These are phyloP conservation scores for Aspergillus panamensis DNA, from an alignment of 495 filamentous ascomycete genomes.

Conservation along the genomic window DNA sequence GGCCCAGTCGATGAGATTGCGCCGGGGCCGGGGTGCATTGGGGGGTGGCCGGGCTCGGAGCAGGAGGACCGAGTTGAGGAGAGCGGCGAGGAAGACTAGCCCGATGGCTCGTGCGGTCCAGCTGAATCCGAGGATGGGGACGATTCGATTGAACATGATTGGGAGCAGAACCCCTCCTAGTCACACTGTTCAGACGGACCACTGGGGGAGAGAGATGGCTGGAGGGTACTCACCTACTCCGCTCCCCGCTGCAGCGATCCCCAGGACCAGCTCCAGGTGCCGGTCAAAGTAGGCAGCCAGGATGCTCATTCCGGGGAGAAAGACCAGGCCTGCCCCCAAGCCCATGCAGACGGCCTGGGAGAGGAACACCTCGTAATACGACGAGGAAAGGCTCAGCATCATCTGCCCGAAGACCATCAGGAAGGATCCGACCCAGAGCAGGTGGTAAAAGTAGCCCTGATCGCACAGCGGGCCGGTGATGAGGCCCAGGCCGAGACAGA, in stretches of 20 bases:
- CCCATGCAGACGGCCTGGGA: conserved; percentile 1
- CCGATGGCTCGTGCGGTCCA: too few relatives aligned
- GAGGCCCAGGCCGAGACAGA: conserved; percentile 25
- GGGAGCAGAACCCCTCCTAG: too few relatives aligned
- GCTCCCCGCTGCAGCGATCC: neutral
- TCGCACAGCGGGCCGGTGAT: conserved; percentile 57
- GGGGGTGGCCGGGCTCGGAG: too few relatives aligned
- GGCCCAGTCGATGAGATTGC: too few relatives aligned
- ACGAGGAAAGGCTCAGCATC: conserved; percentile 22
- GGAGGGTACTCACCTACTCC: neutral
- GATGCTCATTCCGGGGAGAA: neutral
- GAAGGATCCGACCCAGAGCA: conserved; percentile 32
- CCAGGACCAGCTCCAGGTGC: neutral
- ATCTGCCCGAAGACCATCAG: conserved; percentile 50
- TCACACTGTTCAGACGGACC: too few relatives aligned
- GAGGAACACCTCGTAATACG: conserved; percentile 4
- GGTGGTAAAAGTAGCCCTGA: conserved; percentile 51
- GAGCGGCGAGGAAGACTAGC: too few relatives aligned
- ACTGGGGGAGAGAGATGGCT: neutral
- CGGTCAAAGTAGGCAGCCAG: conserved; percentile 3
- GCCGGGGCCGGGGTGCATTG: too few relatives aligned
- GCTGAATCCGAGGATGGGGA: too few relatives aligned
- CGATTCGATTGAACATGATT: too few relatives aligned
- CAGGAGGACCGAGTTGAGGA: too few relatives aligned
- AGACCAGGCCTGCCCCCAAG: conserved; percentile 2